Conservation (phyloP, 495 filamentous ascomycete genomes). For the Articulospora tetracladia region DNA sequence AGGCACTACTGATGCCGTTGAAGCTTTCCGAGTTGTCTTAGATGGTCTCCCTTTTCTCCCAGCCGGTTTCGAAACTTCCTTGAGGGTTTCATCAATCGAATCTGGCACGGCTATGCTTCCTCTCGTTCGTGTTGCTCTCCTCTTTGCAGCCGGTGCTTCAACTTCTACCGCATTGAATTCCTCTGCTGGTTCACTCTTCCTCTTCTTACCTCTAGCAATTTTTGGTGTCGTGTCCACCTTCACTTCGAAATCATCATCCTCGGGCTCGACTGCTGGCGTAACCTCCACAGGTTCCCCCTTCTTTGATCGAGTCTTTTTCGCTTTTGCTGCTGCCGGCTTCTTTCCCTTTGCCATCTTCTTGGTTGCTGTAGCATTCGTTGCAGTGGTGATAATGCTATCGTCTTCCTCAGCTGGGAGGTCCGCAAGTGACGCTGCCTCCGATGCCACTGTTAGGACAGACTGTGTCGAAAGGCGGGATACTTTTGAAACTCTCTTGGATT, state of each 20-base stretch:
- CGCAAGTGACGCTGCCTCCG: slow-evolving; percentile 48
- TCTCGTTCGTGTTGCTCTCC: slow-evolving; percentile 55
- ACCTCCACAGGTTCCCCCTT: slow-evolving; percentile 56
- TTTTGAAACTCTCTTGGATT: slow-evolving; percentile 57
- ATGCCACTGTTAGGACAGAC: slow-evolving; percentile 28
- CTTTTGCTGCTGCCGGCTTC: slow-evolving; percentile 26
- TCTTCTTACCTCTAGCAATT: slow-evolving; percentile 55
- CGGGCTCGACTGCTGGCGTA: slow-evolving; percentile 27
- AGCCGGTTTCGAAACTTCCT: slow-evolving; percentile 14
- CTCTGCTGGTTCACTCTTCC: slow-evolving; percentile 54
- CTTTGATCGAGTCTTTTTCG: slow-evolving; percentile 51
- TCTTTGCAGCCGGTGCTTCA: slow-evolving; percentile 60
- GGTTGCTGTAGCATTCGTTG: slow-evolving; percentile 51
- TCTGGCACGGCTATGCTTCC: slow-evolving; percentile 19
- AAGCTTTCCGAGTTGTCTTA: slow-evolving; percentile 24
- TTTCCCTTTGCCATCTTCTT: slow-evolving; percentile 33
- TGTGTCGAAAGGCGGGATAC: slow-evolving; percentile 63
- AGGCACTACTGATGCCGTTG: slow-evolving; percentile 50
- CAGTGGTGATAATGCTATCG: slow-evolving; percentile 62
- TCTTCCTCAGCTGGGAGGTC: slow-evolving; percentile 56
- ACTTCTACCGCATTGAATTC: slow-evolving; percentile 17
- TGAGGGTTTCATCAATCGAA: slow-evolving; percentile 7
- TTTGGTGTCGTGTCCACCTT: slow-evolving; percentile 40
- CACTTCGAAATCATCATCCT: slow-evolving; percentile 37
- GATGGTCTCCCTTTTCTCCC: slow-evolving; percentile 20